phyloP scores from a whole-genome alignment of 2,329 filamentous ascomycete species.

The Ceratocystis harringtonii region DNA sequence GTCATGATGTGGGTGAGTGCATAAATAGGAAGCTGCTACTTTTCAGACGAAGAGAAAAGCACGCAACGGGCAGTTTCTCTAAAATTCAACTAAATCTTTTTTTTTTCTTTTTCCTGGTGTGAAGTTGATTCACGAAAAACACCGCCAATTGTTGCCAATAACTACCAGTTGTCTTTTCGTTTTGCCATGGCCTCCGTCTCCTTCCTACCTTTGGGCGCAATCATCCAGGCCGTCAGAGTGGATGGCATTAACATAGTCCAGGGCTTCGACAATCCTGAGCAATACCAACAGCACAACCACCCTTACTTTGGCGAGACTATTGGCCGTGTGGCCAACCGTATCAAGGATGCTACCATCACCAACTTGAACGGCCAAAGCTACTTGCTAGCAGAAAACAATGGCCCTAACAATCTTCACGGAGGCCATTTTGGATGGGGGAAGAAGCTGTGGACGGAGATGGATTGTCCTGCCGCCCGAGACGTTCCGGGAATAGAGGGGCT shows the following conservation, averaged over 20 bases:
- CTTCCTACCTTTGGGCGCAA: conserved; percentile 62
- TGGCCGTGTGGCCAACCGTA: conserved; percentile 69
- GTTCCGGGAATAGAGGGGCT: conserved; percentile 40
- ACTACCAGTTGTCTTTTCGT: neutral
- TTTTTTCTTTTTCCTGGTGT: no score
- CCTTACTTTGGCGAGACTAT: conserved; percentile 90
- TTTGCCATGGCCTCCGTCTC: conserved; percentile 32
- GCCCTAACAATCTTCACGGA: conserved; percentile 60
- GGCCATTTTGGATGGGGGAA: conserved; percentile 68
- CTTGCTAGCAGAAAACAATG: conserved; percentile 59
- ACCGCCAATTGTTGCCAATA: no score
- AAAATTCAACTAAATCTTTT: no score
- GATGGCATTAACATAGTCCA: conserved; percentile 76
- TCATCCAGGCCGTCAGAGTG: conserved; percentile 67
- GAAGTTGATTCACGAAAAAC: no score
- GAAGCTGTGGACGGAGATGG: conserved; percentile 50
- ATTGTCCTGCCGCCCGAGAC: conserved; percentile 35
- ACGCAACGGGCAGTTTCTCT: no score
- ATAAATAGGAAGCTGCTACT: neutral
- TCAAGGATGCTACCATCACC: conserved; percentile 55
- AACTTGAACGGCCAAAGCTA: conserved; percentile 58
- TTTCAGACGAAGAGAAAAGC: no score
- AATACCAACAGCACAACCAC: conserved; percentile 60
- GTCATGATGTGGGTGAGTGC: neutral
- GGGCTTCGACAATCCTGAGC: conserved; percentile 59